Conservation (phyloP, 768 basidiomycete genomes). For the Collybia mongolica region DNA sequence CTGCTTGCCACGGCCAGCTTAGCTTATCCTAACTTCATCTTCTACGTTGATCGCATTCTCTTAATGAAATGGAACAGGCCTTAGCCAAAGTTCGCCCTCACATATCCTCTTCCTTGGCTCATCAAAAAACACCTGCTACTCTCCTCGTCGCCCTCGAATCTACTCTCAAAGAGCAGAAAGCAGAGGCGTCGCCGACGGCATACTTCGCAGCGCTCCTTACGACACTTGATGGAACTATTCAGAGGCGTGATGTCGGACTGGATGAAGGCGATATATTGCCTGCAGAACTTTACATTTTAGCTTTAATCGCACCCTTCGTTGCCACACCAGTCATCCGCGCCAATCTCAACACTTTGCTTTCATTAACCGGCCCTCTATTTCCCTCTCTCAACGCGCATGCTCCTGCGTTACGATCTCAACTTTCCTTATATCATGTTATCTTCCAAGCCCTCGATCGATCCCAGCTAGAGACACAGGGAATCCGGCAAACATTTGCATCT, state of each 20-base stretch:
- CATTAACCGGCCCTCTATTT: slow-evolving; percentile 78
- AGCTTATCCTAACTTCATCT: neutral
- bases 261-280: slow-evolving; percentile 77
- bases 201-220: slow-evolving; percentile 94
- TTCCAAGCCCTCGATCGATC: slow-evolving; percentile 70
- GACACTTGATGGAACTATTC: slow-evolving; percentile 75
- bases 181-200: slow-evolving; percentile 76
- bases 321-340: slow-evolving; percentile 77
- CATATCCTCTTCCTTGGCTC: slow-evolving; percentile 72
- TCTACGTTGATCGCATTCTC: neutral
- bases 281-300: slow-evolving; percentile 82
- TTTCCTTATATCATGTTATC: slow-evolving; percentile 71
- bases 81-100: slow-evolving; percentile 88
- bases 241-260: slow-evolving; percentile 48
- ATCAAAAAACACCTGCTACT: slow-evolving; percentile 88
- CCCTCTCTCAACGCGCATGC: slow-evolving; percentile 62
- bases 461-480: slow-evolving; percentile 62
- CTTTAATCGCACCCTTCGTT: slow-evolving; percentile 75
- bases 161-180: slow-evolving; percentile 67
- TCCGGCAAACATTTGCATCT: slow-evolving; percentile 84
- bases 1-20: too few relatives aligned
- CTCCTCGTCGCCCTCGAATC: slow-evolving; percentile 85
- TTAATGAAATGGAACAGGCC: slow-evolving; percentile 53
- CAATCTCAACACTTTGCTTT: slow-evolving; percentile 68
- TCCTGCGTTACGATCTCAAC: slow-evolving; percentile 82